phyloP scores from a whole-genome alignment of 2,329 filamentous ascomycete genomes.

The Trichophyton rubrum region DNA sequence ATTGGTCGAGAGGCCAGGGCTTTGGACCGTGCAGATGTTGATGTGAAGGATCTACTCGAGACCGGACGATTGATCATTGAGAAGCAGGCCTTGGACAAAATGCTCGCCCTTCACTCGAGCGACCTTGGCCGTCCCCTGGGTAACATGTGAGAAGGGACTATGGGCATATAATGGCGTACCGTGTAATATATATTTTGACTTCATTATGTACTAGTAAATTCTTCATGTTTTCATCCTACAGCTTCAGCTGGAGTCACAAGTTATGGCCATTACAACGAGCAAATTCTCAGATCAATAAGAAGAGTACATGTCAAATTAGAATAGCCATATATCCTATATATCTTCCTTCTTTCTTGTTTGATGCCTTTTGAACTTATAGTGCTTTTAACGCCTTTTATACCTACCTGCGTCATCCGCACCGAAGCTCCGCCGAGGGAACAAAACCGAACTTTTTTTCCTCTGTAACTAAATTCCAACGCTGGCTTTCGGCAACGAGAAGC shows the following conservation, averaged over 20 bases:
- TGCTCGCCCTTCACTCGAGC: constrained; percentile 54
- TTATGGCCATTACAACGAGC: too few relatives aligned
- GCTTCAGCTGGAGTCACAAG: neutral
- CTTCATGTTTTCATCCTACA: neutral
- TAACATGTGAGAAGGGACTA: neutral
- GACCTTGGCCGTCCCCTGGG: constrained; percentile 27
- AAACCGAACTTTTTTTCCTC: neutral
- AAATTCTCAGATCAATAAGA: too few relatives aligned
- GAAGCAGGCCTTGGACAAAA: constrained; percentile 60
- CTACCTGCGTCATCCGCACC: neutral
- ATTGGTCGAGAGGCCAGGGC: constrained; percentile 56
- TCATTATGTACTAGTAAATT: constrained; percentile 1
- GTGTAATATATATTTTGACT: constrained; percentile 3
- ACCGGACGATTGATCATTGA: constrained; percentile 78
- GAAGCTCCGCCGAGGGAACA: neutral
- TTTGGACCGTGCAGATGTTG: constrained; percentile 63
- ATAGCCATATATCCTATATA: too few relatives aligned
- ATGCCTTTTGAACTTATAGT: too few relatives aligned
- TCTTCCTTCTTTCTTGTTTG: too few relatives aligned
- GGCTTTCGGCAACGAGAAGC: neutral
- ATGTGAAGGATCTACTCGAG: constrained; percentile 89
- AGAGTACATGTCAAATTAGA: too few relatives aligned
- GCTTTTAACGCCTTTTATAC: too few relatives aligned
- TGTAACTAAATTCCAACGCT: neutral
- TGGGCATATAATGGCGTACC: constrained; percentile 22